Percentiles rank a stretch among this genome's conserved stretches.
Evolutionary conservation across 768 basidiomycete genomes (phyloP).

Genomic region (Kwoniella dendrophila): DNA sequence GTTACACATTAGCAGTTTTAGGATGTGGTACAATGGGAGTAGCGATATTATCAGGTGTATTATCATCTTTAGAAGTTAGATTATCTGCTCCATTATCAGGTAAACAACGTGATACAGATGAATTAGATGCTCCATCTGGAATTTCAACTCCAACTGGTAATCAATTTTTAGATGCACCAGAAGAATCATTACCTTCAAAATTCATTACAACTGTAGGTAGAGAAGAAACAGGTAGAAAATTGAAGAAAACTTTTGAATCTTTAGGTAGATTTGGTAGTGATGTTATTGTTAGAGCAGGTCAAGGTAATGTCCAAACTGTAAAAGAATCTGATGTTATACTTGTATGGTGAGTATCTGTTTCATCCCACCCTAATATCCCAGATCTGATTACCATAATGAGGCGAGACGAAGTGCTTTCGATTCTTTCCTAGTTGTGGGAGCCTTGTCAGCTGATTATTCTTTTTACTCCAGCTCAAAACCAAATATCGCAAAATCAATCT

Average conservation of each 20-base stretch:
- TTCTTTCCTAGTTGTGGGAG: too few relatives aligned
- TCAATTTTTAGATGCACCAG: slow-evolving; percentile 56
- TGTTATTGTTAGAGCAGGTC: slow-evolving; percentile 70
- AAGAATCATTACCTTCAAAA: slow-evolving; percentile 71
- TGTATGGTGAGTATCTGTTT: slow-evolving; percentile 67
- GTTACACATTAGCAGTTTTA: slow-evolving; percentile 82
- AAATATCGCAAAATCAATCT: slow-evolving; percentile 74
- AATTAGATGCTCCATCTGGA: slow-evolving; percentile 58
- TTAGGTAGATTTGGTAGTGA: slow-evolving; percentile 65
- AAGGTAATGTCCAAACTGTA: slow-evolving; percentile 70
- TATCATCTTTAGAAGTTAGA: slow-evolving; percentile 73
- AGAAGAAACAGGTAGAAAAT: slow-evolving; percentile 70
- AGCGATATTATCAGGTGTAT: slow-evolving; percentile 88
- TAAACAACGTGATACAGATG: slow-evolving; percentile 11
- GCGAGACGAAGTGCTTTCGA: too few relatives aligned
- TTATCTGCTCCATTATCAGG: slow-evolving; percentile 59
- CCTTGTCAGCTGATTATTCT: not conserved
- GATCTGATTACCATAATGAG: too few relatives aligned
- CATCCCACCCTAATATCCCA: not conserved
- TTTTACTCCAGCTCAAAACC: slow-evolving; percentile 78
- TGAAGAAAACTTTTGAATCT: slow-evolving; percentile 65
- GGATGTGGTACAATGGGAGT: slow-evolving; percentile 99
- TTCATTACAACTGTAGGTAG: slow-evolving; percentile 88
- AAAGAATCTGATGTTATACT: slow-evolving; percentile 78
- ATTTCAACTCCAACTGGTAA: slow-evolving; percentile 68